Percentiles rank a stretch among this genome's conserved stretches.
These are phyloP conservation scores for Hirschfeldia incana DNA, from an alignment of 345 rosid genomes.

Conservation along the genomic window DNA sequence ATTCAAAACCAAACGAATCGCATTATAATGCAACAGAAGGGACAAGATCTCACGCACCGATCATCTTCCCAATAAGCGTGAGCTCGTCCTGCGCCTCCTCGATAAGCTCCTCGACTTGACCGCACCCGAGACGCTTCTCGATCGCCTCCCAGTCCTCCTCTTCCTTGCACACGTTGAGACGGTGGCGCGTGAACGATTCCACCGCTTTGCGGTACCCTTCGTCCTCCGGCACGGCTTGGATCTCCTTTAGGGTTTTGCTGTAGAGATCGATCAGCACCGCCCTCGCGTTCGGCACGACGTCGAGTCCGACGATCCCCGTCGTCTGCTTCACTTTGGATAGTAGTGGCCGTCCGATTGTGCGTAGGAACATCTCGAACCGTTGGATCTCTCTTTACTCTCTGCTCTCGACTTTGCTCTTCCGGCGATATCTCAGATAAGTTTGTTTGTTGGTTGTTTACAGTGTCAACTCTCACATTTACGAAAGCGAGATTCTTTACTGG, in stretches of 20 bases:
- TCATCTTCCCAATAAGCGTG: slow-evolving; percentile 85
- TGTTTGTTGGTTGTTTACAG: slow-evolving; percentile 11
- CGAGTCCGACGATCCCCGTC: slow-evolving; percentile 98
- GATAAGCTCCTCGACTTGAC: slow-evolving; percentile 97
- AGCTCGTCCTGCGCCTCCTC: slow-evolving; percentile 98
- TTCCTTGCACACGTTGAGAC: slow-evolving; percentile 74
- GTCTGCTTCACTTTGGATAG: slow-evolving; percentile 89
- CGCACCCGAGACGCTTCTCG: slow-evolving; percentile 86
- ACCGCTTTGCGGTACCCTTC: slow-evolving; percentile 97
- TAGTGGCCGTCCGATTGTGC: slow-evolving; percentile 85
- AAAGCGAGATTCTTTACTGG: not conserved
- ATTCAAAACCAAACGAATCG: not conserved
- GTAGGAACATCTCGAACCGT: slow-evolving; percentile 61
- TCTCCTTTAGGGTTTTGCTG: slow-evolving; percentile 88
- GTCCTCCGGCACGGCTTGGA: slow-evolving; percentile 90
- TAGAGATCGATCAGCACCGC: slow-evolving; percentile 77
- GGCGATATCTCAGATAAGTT: slow-evolving; percentile 31
- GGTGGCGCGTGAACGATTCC: slow-evolving; percentile 81
- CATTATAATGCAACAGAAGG: not conserved
- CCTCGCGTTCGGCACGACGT: slow-evolving; percentile 93
- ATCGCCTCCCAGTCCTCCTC: slow-evolving; percentile 89
- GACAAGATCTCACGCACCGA: slow-evolving; percentile 54
- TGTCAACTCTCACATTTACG: slow-evolving; percentile 1
- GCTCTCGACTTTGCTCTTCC: slow-evolving; percentile 6
- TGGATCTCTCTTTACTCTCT: slow-evolving; percentile 11